These are phyloP conservation scores for Penicillium sp. DNA, from an alignment of 2,329 filamentous ascomycete species.

Conservation along the genomic window DNA sequence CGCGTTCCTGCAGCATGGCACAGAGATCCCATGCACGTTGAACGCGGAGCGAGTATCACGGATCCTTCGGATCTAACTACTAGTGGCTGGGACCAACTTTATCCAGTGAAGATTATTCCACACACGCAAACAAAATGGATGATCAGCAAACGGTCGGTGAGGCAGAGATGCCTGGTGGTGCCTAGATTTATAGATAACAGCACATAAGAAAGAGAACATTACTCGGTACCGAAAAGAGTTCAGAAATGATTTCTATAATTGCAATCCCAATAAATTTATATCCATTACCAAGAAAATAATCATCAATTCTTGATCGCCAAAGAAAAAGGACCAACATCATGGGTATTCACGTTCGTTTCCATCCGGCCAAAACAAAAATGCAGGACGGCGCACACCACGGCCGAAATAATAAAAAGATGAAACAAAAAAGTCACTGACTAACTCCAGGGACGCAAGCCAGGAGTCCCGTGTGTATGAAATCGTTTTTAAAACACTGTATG, in stretches of 20 bases:
- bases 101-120: background rate
- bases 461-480: conserved; percentile 18
- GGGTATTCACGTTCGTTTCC: conserved; percentile 38
- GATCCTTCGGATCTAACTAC: background rate
- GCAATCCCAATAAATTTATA: conserved; percentile 20
- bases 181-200: background rate
- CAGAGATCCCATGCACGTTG: background rate
- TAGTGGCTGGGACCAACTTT: background rate
- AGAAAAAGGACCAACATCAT: conserved; percentile 27
- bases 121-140: background rate
- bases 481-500: conserved; percentile 26
- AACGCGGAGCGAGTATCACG: background rate
- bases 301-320: conserved; percentile 22
- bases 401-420: conserved; percentile 17
- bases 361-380: conserved; percentile 21
- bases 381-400: conserved; percentile 22
- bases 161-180: conserved; percentile 6
- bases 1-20: background rate
- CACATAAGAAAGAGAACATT: no score
- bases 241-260: no score
- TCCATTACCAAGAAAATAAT: conserved; percentile 20
- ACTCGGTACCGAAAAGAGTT: no score
- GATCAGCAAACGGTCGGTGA: conserved; percentile 8
- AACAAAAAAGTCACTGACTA: conserved; percentile 8
- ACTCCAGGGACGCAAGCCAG: conserved; percentile 24